Evolutionary conservation across 129 eudicot species (phyloP).

Genomic region (Pulicaria dysenterica): DNA sequence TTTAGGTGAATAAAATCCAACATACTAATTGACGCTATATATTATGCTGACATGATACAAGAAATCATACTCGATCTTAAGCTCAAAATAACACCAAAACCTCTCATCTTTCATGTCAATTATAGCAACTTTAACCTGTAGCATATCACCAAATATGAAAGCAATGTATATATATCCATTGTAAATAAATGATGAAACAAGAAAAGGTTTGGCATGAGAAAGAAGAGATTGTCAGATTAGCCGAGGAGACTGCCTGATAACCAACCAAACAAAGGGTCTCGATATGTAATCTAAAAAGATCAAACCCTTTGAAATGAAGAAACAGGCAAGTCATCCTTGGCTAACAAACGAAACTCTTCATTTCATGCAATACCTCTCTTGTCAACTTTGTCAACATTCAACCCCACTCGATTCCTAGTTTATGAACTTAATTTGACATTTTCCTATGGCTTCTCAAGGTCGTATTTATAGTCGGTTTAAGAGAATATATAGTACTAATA

Average conservation of each 20-base stretch:
- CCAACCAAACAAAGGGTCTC: conserved; percentile 29
- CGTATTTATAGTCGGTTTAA: conserved; percentile 25
- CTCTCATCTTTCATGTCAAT: background rate
- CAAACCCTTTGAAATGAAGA: conserved; percentile 25
- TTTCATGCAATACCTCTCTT: conserved; percentile 49
- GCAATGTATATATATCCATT: background rate
- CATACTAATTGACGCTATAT: no score
- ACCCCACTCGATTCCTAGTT: conserved; percentile 29
- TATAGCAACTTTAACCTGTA: background rate
- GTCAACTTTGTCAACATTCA: conserved; percentile 34
- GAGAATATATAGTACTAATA: conserved; percentile 14
- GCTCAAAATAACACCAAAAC: background rate
- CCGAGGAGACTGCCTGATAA: conserved; percentile 57
- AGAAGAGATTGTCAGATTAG: conserved; percentile 50
- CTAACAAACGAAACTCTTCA: conserved; percentile 55
- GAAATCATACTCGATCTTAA: no score
- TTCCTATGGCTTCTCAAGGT: background rate
- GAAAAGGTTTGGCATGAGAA: conserved; percentile 38
- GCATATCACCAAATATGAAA: background rate
- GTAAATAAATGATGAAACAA: conserved; percentile 12
- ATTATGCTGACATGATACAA: no score
- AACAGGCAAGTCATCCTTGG: conserved; percentile 79
- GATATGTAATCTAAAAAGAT: background rate
- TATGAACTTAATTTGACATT: background rate
- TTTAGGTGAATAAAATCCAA: no score